Conservation (phyloP, 306 rosid species). For the Prunus kanzakura region DNA sequence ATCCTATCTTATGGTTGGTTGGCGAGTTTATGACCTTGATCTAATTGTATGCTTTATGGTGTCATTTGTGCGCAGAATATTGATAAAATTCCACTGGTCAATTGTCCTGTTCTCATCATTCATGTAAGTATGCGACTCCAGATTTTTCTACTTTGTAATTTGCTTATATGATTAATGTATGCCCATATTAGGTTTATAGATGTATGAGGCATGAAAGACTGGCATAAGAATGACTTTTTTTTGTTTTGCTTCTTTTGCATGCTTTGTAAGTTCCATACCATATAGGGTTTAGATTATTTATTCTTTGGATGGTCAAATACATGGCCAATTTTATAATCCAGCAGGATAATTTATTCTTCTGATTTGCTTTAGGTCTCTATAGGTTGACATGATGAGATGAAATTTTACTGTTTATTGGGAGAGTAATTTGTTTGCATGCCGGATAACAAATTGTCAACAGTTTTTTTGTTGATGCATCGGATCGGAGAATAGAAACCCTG, state of each 20-base stretch:
- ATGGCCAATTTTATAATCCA: background rate
- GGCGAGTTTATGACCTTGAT: background rate
- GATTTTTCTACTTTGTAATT: constrained; percentile 14
- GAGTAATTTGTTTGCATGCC: background rate
- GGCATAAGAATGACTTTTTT: background rate
- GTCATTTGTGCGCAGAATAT: constrained; percentile 60
- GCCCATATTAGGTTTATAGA: background rate
- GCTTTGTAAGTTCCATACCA: background rate
- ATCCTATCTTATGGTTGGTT: constrained; percentile 14
- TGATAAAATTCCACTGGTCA: constrained; percentile 82
- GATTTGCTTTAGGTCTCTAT: background rate
- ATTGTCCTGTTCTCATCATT: constrained; percentile 86
- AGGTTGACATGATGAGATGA: background rate
- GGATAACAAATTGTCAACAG: background rate
- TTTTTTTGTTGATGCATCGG: background rate
- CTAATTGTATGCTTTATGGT: constrained; percentile 15
- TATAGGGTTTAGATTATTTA: background rate
- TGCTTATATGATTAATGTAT: background rate
- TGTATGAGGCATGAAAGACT: background rate
- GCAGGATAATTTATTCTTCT: background rate
- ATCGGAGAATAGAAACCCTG: background rate
- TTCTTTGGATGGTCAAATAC: background rate
- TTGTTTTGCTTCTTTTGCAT: background rate
- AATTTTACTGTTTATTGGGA: background rate
- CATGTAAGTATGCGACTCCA: constrained; percentile 60